Evolutionary conservation across 768 basidiomycete species (phyloP).

Genomic region (Mycena rebaudengoi): DNA sequence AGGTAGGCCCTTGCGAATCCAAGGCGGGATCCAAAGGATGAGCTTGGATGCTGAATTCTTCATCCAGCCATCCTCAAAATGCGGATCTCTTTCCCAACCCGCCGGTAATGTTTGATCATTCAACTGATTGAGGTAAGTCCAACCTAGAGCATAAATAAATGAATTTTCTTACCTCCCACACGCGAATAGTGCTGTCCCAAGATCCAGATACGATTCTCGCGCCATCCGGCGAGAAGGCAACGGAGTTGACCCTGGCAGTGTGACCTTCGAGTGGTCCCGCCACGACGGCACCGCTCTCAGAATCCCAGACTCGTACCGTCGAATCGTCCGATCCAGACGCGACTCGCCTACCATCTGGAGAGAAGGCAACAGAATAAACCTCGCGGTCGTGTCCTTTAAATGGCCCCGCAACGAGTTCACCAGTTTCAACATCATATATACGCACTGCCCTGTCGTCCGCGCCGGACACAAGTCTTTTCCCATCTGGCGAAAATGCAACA

Average conservation of each 20-base stretch:
- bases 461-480: not conserved
- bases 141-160: not conserved
- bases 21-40: not conserved
- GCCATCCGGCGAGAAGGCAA: not conserved
- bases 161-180: not conserved
- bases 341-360: not conserved
- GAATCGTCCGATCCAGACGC: not conserved
- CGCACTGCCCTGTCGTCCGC: not conserved
- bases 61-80: not conserved
- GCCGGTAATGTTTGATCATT: not conserved
- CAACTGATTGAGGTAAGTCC: not conserved
- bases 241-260: not conserved
- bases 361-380: not conserved
- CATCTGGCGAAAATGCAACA: not conserved
- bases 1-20: not conserved
- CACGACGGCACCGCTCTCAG: not conserved
- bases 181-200: not conserved
- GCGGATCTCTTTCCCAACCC: not conserved
- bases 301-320: not conserved
- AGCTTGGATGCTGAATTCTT: not conserved
- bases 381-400: not conserved
- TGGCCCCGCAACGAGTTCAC: not conserved
- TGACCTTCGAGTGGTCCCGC: not conserved
- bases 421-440: not conserved
- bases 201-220: not conserved